Evolutionary conservation across 331 rosid genomes (phyloP).

Genomic region (Erythrophleum ivorense): DNA sequence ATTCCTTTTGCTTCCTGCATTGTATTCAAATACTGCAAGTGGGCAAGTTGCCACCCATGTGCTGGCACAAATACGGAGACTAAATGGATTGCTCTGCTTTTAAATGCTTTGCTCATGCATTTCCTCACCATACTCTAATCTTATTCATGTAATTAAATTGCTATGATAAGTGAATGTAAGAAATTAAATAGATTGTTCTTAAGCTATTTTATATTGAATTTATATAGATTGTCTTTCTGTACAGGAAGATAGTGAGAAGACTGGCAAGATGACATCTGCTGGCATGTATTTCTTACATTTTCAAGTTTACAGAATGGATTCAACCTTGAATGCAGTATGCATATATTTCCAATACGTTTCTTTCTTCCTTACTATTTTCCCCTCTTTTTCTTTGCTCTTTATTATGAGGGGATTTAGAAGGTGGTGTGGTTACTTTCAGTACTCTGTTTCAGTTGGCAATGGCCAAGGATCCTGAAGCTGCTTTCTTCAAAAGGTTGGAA

Average conservation of each 20-base stretch:
- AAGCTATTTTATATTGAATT: constrained; percentile 35
- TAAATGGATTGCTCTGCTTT: neutral
- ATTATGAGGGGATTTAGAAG: constrained; percentile 2
- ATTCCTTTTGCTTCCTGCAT: neutral
- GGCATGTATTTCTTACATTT: constrained; percentile 99
- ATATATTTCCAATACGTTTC: constrained; percentile 29
- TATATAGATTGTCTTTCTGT: constrained; percentile 31
- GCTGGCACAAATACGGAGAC: too few relatives aligned
- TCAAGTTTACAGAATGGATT: constrained; percentile 99
- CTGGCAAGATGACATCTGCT: constrained; percentile 88
- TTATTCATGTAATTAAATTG: neutral
- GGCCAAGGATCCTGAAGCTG: constrained; percentile 98
- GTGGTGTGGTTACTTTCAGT: constrained; percentile 35
- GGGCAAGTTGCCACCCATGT: neutral
- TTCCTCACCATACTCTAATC: neutral
- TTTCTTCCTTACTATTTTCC: neutral
- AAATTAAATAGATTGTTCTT: constrained; percentile 2
- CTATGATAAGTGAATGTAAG: neutral
- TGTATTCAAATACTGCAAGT: neutral
- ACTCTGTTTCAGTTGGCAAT: constrained; percentile 78
- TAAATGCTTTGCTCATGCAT: neutral
- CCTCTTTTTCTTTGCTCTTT: neutral
- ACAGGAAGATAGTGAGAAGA: constrained; percentile 98
- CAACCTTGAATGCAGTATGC: constrained; percentile 96
- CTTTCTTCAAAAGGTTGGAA: constrained; percentile 96